Evolutionary conservation across 2,329 filamentous ascomycete species (phyloP).

Genomic region (Zopfia rhizophila): DNA sequence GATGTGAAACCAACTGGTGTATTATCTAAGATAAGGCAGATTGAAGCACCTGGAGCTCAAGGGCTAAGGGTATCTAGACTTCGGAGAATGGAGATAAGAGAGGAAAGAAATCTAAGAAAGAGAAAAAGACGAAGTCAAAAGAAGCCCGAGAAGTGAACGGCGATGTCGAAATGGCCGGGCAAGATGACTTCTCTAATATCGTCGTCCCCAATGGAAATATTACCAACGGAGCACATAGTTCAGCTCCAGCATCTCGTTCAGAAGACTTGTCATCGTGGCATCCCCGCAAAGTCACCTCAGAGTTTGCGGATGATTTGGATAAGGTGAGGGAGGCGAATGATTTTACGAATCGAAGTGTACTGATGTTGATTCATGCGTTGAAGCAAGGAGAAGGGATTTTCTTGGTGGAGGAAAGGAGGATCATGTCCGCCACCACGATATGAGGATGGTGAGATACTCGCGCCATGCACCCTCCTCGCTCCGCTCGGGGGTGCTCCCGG

Average conservation of each 20-base stretch:
- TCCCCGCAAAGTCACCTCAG: slow-evolving; percentile 73
- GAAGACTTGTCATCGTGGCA: slow-evolving; percentile 71
- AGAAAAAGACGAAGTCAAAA: too few relatives aligned
- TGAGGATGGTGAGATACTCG: too few relatives aligned
- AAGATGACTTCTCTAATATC: neutral
- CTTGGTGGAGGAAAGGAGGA: slow-evolving; percentile 62
- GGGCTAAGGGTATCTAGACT: neutral
- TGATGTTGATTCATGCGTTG: slow-evolving; percentile 73
- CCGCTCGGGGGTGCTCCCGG: too few relatives aligned
- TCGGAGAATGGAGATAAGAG: neutral
- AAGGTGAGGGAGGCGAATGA: slow-evolving; percentile 75
- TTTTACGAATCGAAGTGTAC: slow-evolving; percentile 71
- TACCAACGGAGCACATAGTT: neutral
- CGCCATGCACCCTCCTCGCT: too few relatives aligned
- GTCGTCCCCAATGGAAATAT: too few relatives aligned
- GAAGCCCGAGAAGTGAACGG: too few relatives aligned
- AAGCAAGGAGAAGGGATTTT: slow-evolving; percentile 75
- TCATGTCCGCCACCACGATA: slow-evolving; percentile 47
- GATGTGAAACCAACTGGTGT: neutral
- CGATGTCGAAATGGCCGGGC: slow-evolving; percentile 3
- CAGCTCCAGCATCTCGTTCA: slow-evolving; percentile 5
- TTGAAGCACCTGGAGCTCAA: neutral
- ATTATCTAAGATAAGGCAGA: neutral
- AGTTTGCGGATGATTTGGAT: slow-evolving; percentile 79
- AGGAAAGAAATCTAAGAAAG: slow-evolving; percentile 9